These are phyloP conservation scores for Priceomyces castillae DNA, from an alignment of 805 yeast species.

Conservation along the genomic window DNA sequence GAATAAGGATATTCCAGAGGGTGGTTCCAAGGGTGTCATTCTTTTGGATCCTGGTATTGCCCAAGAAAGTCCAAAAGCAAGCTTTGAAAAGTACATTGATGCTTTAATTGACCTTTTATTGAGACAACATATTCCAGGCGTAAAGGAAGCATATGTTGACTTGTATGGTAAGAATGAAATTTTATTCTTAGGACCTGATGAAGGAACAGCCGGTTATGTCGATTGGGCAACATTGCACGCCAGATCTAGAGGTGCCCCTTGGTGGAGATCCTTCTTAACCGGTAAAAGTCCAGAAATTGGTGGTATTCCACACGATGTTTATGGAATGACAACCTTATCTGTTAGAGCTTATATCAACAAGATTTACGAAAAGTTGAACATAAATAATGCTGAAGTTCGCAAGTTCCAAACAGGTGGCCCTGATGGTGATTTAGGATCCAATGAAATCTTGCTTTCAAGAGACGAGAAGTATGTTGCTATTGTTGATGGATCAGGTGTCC, in stretches of 20 bases:
- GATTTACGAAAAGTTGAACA: constrained; percentile 72
- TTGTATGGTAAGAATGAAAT: constrained; percentile 82
- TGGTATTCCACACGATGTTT: constrained; percentile 97
- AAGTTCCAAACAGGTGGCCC: constrained; percentile 99
- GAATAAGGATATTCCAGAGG: constrained; percentile 98
- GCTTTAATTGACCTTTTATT: constrained; percentile 82
- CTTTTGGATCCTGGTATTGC: constrained; percentile 74
- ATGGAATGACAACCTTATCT: constrained; percentile 96
- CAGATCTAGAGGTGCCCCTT: constrained; percentile 83
- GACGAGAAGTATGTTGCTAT: constrained; percentile 82
- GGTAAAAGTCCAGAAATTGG: constrained; percentile 91
- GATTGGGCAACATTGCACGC: constrained; percentile 99
- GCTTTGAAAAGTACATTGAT: constrained; percentile 92
- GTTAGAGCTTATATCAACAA: constrained; percentile 90
- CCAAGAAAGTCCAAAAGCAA: constrained; percentile 75
- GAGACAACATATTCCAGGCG: constrained; percentile 66
- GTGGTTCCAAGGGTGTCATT: constrained; percentile 97
- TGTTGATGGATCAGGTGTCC: constrained; percentile 94
- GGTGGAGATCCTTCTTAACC: constrained; percentile 98
- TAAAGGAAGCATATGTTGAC: constrained; percentile 82
- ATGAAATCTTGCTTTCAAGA: constrained; percentile 84
- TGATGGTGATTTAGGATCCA: constrained; percentile 96
- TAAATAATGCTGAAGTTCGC: constrained; percentile 56
- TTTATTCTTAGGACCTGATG: constrained; percentile 98
- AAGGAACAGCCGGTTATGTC: constrained; percentile 92